Base-by-base conservation (phyloP, 768 basidiomycete species). In the Pisolithus marmoratus region DNA sequence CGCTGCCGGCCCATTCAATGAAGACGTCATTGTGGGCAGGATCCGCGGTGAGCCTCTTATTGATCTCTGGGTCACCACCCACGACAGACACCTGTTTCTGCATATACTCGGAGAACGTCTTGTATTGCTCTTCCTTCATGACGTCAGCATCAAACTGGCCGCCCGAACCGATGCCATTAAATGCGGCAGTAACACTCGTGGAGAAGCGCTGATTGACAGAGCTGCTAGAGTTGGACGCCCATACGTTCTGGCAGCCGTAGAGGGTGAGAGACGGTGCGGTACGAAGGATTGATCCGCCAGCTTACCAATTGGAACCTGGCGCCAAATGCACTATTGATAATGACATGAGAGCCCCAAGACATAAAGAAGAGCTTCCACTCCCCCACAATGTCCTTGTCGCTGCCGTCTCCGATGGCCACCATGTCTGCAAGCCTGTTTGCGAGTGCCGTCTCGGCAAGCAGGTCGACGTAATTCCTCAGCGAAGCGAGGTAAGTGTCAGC, bases 401-500 rank as follows among this genome's bases (percentile, higher is more conserved):
- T 17, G 4, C 38, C 38, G 6, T 38, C 38, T 3, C 14, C 14
- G 4, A 19, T 15, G 19, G 19, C 19, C 14, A 19, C 15, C 38
- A 14, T 9, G 6, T 38, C 15, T 14, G 14, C 38, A 38, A 38
- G 14, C 19, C 38, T 38, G 6, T 12, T 38, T 19, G 19, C 2
- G 38, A 38, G 38, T 15, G 38, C 38, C 14, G 38, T 17, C 19
- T 38, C 38, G 29, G 22, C 15, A 14, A 37, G 29, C 24, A 55
- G 41, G 17, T 46, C 45, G 27, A 46, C 41, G 14, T 58, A 58
- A 23, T 58, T 22, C 42, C 43, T 46, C 36, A 58, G 17, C n/a
- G 44, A 45, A 29, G 57, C 57, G 3, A 50, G 42, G 46, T 58
- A 58, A 2, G 44, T 46, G 29, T 58, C 48, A 1, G 56, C 38